Evolutionary conservation across 495 filamentous ascomycete species (phyloP), one percentile per base, ranked within the genome.

Genomic region (Penicillium bovifimosum): DNA sequence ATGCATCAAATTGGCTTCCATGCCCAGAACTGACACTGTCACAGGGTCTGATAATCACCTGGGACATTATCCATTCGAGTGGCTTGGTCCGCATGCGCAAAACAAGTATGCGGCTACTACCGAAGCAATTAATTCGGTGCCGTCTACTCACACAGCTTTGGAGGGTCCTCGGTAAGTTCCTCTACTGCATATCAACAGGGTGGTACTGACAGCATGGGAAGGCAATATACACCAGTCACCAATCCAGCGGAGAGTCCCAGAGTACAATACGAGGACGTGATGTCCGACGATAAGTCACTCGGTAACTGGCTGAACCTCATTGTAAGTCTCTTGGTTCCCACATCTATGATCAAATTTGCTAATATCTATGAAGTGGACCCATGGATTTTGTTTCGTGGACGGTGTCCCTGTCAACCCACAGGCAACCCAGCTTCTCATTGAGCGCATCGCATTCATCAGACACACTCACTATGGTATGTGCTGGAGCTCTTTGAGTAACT

Each of bases 391-490:
- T 52, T 88, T 87, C 59, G 78, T 96, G 8, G 70, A 79, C 14
- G 77, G 72, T 34, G 84, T 84, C 34, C 90, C 91, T 0, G 62
- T 76, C 20, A 77, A 77, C 14, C 87, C 88, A 0, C 75, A 85
- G 59, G 72, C 79, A 5, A 96, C 92, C 2, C 57, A 89, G 60
- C 50, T 68, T 26, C 74, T 96, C 5, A 74, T 96, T 2, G 80
- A 90, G 61, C 80, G 82, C 24, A 95, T 97, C 46, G 80, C 87
- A 8, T 88, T 88, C 55, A 90, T 96, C 59, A 78, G 88, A 9
- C 66, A 81, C 34, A 97, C 92, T 0, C 92, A 97, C 63, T 97
- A 96, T 63, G 92, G 90, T 81, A 70, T 18, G 48, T 53, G 40
- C 27, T 31, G 11, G n/a, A 13, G 24, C 7, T 36, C 14, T 29